Base-by-base conservation (phyloP, 805 yeast genomes). In the Blastobotrys robertii region DNA sequence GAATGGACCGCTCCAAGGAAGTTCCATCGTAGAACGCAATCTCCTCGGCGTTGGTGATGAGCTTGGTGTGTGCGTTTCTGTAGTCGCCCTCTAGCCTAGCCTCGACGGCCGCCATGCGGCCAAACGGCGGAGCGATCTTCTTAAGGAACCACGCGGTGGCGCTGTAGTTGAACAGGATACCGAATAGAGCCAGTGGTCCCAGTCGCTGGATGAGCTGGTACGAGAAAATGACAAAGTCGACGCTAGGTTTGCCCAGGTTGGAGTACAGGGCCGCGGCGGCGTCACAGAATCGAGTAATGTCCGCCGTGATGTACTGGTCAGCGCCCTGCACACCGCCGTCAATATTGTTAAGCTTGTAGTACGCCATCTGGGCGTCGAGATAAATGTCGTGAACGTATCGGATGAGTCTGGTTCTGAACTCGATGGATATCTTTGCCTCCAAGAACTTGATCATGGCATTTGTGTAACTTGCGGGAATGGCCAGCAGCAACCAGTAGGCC, bases 11-110 rank as follows among this genome's bases (percentile, higher is more conserved):
- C 62, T 88, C 97, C 46, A 87, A 74, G 9, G 70, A 67, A 0
- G 90, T 79, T 14, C 97, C 97, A 57, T 87, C 87, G 60, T 87
- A 88, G 57, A 88, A 88, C 0, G 95, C 94, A 53, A 88, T 86
- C 59, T 88, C 97, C 64, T 88, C 97, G 56, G 87, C 81, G 56
- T 88, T 88, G 45, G 81, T 81, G 56, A 86, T 86, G 59, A 88
- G 70, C 56, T 84, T 84, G 55, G 86, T 67, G 58, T 88, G 94
- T 52, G 84, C 81, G 52, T 84, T 86, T 60, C 87, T 84, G 59
- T 84, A 88, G 44, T 82, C 81, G 38, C 96, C 96, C 65, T 88
- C 96, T 29, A 87, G 72, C 40, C 76, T 76, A 8, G 94, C 82
- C 58, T 78, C 81, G 34, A 66, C 65, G 41, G 90, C 77, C 29